Evolutionary conservation across 106 monocot genomes (phyloP).

Genomic region (Dioscorea dumetorum): DNA sequence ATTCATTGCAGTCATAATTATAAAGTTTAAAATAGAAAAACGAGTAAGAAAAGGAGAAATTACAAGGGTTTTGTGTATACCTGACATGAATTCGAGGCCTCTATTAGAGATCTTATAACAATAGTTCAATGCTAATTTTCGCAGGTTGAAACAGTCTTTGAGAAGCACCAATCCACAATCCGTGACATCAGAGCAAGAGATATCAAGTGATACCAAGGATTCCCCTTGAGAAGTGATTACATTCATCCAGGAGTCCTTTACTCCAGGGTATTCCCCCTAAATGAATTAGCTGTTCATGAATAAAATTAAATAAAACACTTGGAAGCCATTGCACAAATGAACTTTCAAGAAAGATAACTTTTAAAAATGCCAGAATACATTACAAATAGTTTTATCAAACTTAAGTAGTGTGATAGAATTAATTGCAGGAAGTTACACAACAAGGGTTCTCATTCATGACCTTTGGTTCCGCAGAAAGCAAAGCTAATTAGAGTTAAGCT

Average conservation of each 20-base stretch:
- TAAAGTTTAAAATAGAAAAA: neutral
- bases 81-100: conserved; percentile 22
- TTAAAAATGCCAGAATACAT: too few relatives aligned
- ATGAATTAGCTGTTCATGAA: conserved; percentile 58
- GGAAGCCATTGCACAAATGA: neutral
- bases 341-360: too few relatives aligned
- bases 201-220: conserved; percentile 90
- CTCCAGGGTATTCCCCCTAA: conserved; percentile 85
- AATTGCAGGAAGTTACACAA: too few relatives aligned
- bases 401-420: too few relatives aligned
- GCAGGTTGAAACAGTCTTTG: conserved; percentile 55
- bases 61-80: conserved; percentile 9
- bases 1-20: too few relatives aligned
- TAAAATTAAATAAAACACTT: neutral
- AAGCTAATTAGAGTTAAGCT: too few relatives aligned
- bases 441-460: too few relatives aligned
- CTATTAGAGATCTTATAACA: conserved; percentile 29
- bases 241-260: conserved; percentile 87
- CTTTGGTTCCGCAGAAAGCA: too few relatives aligned
- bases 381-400: too few relatives aligned
- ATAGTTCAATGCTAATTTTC: conserved; percentile 61
- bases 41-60: neutral
- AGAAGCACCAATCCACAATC: conserved; percentile 59
- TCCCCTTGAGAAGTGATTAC: conserved; percentile 73
- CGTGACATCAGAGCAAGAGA: conserved; percentile 87